Conservation (phyloP, 2,329 filamentous ascomycete genomes). For the Aspergillus chevalieri region DNA sequence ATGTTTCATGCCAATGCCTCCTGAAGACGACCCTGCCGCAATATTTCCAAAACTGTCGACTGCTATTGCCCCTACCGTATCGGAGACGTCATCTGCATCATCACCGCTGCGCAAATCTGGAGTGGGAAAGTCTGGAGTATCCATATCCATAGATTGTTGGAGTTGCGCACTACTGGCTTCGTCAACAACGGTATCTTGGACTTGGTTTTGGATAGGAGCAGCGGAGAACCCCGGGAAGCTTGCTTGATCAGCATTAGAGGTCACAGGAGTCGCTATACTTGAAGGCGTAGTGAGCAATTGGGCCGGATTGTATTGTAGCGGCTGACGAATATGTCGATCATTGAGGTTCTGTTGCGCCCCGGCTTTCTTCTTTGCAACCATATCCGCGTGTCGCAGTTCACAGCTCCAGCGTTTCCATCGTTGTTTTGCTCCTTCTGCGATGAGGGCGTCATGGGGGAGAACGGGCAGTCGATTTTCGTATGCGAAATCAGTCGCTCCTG, state of each 20-base stretch:
- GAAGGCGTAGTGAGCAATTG: conserved; percentile 14
- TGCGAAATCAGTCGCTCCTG: conserved; percentile 83
- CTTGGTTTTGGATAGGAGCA: background rate
- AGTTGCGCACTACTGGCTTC: background rate
- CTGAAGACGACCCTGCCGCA: conserved; percentile 90
- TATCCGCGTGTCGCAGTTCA: conserved; percentile 62
- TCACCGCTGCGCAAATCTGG: background rate
- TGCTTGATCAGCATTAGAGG: background rate
- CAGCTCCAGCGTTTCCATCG: conserved; percentile 70
- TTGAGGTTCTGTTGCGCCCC: conserved; percentile 15
- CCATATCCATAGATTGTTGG: background rate
- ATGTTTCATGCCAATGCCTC: conserved; percentile 98
- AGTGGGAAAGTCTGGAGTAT: background rate
- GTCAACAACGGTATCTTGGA: background rate
- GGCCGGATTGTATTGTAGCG: conserved; percentile 17
- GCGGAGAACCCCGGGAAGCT: too few relatives aligned
- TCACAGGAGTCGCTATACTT: conserved; percentile 3
- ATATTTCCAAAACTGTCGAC: conserved; percentile 81
- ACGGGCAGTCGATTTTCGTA: conserved; percentile 67
- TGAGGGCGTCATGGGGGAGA: conserved; percentile 66
- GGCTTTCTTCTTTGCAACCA: conserved; percentile 32
- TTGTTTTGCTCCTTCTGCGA: conserved; percentile 73
- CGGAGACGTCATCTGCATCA: conserved; percentile 63
- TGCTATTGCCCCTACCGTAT: conserved; percentile 94
- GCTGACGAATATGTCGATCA: conserved; percentile 18